Percentiles rank a stretch among this genome's conserved stretches.
phyloP scores from a whole-genome alignment of 2,329 filamentous ascomycete genomes.

The Alternaria rosae region DNA sequence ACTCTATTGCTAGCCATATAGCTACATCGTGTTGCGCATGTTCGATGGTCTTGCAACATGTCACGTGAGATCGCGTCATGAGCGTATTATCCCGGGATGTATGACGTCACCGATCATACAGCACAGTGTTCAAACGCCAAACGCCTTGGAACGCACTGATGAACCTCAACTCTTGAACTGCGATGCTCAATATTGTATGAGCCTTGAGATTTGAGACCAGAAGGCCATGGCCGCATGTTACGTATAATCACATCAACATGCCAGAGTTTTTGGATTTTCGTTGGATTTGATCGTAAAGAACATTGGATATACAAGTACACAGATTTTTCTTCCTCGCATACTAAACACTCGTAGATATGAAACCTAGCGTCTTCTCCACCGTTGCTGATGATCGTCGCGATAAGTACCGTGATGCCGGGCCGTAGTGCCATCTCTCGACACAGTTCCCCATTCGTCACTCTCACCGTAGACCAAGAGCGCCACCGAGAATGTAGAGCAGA shows the following conservation, averaged over 20 bases:
- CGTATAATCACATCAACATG: not conserved
- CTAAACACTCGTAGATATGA: not conserved
- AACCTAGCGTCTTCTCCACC: not conserved
- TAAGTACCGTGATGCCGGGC: not conserved
- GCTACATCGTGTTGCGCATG: not conserved
- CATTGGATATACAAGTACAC: not conserved
- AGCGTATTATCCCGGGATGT: not conserved
- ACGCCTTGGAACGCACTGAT: not conserved
- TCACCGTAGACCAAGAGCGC: not conserved
- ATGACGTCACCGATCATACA: constrained; percentile 6
- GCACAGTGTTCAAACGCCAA: not conserved
- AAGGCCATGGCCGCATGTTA: not conserved
- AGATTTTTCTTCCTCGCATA: not conserved
- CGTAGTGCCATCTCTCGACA: not conserved
- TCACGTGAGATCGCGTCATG: constrained; percentile 18
- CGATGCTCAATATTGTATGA: not conserved
- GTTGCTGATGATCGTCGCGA: not conserved
- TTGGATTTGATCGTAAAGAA: not conserved
- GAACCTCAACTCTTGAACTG: not conserved
- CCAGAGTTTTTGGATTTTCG: not conserved
- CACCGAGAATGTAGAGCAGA: not conserved
- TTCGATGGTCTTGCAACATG: not conserved
- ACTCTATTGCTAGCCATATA: not conserved
- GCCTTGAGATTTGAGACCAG: not conserved
- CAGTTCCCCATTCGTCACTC: not conserved